Percentiles rank a stretch among this genome's conserved stretches.
Evolutionary conservation across 192 early-diverging fungal genomes (phyloP).

Genomic region (Dispira simplex): DNA sequence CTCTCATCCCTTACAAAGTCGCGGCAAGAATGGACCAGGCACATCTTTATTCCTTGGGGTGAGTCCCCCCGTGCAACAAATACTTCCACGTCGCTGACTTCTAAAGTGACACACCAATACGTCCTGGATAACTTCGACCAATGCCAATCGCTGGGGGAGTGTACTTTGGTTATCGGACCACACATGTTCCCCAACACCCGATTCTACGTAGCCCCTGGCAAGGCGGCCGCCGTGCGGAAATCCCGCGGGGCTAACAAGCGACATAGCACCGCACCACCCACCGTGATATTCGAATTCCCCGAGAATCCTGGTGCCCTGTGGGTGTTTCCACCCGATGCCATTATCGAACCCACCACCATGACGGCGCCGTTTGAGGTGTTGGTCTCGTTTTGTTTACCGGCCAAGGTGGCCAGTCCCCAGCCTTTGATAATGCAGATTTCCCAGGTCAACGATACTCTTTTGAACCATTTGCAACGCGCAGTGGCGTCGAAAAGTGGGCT

Average conservation of each 20-base stretch:
- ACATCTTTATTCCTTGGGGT: conserved; percentile 14
- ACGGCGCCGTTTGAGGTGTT: conserved; percentile 15
- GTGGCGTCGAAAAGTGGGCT: not conserved
- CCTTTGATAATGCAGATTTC: conserved; percentile 14
- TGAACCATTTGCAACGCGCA: not conserved
- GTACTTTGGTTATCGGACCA: conserved; percentile 36
- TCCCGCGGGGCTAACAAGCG: no score
- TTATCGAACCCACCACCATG: conserved; percentile 21
- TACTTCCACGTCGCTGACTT: conserved; percentile 4
- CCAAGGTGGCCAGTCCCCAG: conserved; percentile 9
- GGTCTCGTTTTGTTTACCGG: conserved; percentile 14
- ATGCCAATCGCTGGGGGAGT: conserved; percentile 15
- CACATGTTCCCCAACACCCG: conserved; percentile 28
- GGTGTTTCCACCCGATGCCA: conserved; percentile 35
- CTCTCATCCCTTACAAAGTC: conserved; percentile 18
- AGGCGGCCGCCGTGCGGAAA: not conserved
- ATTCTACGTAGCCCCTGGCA: conserved; percentile 21
- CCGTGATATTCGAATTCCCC: conserved; percentile 37
- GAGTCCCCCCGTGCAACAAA: not conserved
- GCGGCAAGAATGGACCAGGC: conserved; percentile 20
- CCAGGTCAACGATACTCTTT: not conserved
- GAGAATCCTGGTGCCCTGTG: conserved; percentile 31
- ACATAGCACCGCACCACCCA: not conserved
- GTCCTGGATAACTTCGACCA: not conserved
- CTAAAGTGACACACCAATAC: not conserved